Conservation (phyloP, 805 yeast species). For the Kuraishia piskuri region DNA sequence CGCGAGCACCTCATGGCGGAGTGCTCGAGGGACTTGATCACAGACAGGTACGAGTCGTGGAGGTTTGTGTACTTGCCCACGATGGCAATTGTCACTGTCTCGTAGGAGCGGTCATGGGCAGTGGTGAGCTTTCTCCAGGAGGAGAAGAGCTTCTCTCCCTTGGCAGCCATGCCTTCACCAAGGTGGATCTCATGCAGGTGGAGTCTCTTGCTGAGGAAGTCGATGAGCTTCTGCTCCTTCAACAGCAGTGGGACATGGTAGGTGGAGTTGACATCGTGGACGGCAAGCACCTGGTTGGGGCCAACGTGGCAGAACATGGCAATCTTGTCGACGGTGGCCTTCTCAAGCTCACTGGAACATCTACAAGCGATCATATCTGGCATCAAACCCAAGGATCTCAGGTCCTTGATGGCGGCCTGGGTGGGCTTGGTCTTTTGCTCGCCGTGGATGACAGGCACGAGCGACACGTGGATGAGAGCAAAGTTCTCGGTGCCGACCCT, state of each 20-base stretch:
- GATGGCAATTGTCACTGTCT: slow-evolving; percentile 86
- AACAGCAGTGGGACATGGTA: slow-evolving; percentile 94
- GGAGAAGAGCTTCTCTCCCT: slow-evolving; percentile 60
- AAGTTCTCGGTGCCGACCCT: slow-evolving; percentile 91
- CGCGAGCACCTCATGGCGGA: slow-evolving; percentile 85
- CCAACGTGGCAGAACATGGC: slow-evolving; percentile 99
- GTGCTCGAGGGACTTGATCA: slow-evolving; percentile 92
- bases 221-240: slow-evolving; percentile 77
- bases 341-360: slow-evolving; percentile 76
- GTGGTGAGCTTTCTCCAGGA: slow-evolving; percentile 79
- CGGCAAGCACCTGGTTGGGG: slow-evolving; percentile 94
- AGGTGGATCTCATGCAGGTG: slow-evolving; percentile 40
- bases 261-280: slow-evolving; percentile 93
- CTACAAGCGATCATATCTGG: slow-evolving; percentile 99
- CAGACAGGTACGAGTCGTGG: slow-evolving; percentile 92
- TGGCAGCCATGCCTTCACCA: slow-evolving; percentile 39
- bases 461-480: slow-evolving; percentile 91
- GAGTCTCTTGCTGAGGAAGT: slow-evolving; percentile 63
- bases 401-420: slow-evolving; percentile 96
- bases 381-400: slow-evolving; percentile 87
- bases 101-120: slow-evolving; percentile 74
- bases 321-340: slow-evolving; percentile 85
- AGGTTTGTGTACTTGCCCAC: slow-evolving; percentile 96
- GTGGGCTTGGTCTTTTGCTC: slow-evolving; percentile 99
- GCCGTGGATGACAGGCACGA: slow-evolving; percentile 96